Percentiles rank a stretch among this genome's conserved stretches.
These are phyloP conservation scores for Phylloporus gajari DNA, from an alignment of 1,284 basidiomycete species.

Conservation along the genomic window DNA sequence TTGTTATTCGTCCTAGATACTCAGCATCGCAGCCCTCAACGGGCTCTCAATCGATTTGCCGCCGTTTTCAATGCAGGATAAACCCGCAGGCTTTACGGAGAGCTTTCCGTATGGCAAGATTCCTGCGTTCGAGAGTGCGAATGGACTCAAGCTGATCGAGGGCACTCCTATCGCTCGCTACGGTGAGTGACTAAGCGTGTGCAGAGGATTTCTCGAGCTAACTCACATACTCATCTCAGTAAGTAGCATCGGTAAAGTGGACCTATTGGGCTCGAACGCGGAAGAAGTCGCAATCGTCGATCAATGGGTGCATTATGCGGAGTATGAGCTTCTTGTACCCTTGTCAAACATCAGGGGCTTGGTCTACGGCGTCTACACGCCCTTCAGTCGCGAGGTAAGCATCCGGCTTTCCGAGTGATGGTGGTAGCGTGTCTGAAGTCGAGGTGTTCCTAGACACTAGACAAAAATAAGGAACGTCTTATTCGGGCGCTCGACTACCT, in stretches of 20 bases:
- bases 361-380: constrained; percentile 15
- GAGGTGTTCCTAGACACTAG: constrained; percentile 5
- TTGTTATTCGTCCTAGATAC: constrained; percentile 23
- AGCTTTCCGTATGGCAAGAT: constrained; percentile 62
- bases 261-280: constrained; percentile 57
- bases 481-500: constrained; percentile 48
- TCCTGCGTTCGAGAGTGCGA: constrained; percentile 62
- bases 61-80: constrained; percentile 43
- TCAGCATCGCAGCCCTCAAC: constrained; percentile 34
- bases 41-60: constrained; percentile 26
- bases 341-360: constrained; percentile 3
- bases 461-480: constrained; percentile 26
- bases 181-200: constrained; percentile 52
- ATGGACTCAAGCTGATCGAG: constrained; percentile 65
- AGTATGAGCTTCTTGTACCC: constrained; percentile 53
- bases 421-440: not conserved
- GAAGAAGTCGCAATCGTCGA: constrained; percentile 61
- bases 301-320: constrained; percentile 63
- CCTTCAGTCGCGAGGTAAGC: constrained; percentile 30
- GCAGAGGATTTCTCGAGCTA: not conserved
- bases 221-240: constrained; percentile 44
- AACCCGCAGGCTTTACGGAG: constrained; percentile 51
- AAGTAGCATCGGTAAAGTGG: constrained; percentile 58
- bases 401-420: not conserved
- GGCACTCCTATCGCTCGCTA: constrained; percentile 67